Base-by-base conservation (phyloP, 345 rosid genomes). In the Nasturtium officinale region DNA sequence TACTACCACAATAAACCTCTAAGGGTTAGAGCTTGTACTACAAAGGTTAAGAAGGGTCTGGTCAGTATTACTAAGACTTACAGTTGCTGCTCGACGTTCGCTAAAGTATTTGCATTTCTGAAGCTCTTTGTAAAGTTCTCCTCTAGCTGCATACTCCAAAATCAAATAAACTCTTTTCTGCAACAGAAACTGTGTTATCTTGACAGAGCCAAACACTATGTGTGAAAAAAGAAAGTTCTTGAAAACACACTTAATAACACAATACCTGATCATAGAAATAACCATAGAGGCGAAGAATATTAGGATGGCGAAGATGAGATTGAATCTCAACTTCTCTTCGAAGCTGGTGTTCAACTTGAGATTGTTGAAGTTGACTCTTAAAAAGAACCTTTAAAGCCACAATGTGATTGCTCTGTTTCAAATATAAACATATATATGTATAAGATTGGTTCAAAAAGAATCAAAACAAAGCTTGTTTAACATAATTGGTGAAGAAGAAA, bases 251-350 rank as follows among this genome's bases (percentile, higher is more conserved):
- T 9, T 3, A 35, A 9, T 37, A 40, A 40, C 67, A 54, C 62
- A 87, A 45, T 38, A 93, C 98, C 88, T 90, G 98, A 83, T 93
- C 98, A 52, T 93, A 93, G 72, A 93, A 93, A 79, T 90, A 93
- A 63, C 98, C 98, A 69, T 93, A 93, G 51, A 93, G 89, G 0
- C 97, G 82, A 55, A 93, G 78, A 20, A 93, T 93, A 47, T 90
- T 93, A 21, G 98, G 89, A 79, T 90, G 96, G 1, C 96, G 83
- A 46, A 93, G 96, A 81, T 93, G 97, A 65, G 97, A 90, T 63
- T 93, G 98, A 66, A 93, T 93, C 73, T 93, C 97, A 45, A 93
- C 97, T 84, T 93, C 98, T 2, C 97, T 85, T 0, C 96, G 86
- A 11, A 93, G 89, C 81, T 90, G 96, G 69, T 90, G 97, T 77